Base-by-base conservation (phyloP, 1,284 basidiomycete species). In the Cryptococcus floricola region DNA sequence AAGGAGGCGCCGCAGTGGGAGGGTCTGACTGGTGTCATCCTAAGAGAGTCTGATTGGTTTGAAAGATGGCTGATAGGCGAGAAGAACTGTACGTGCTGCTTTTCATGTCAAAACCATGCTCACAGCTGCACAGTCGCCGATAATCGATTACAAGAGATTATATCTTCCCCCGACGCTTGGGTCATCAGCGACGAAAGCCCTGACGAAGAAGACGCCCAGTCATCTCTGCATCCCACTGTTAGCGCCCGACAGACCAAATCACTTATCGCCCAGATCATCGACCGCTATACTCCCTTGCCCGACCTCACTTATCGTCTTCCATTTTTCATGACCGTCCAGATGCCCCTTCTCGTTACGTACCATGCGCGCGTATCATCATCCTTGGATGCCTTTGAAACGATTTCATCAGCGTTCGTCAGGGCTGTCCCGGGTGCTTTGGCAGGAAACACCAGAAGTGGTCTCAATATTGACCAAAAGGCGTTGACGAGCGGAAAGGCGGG, bases 351-450 rank as follows among this genome's bases (percentile, higher is more conserved):
- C 7, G 83, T 87, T 52, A 78, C 82, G 1, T 98, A 96, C 70
- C 82, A 85, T 56, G 77, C 81, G 9, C 85, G 93, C 14, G 86
- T 98, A 68, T 81, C 84, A 0, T 84, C 87, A 5, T 91, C 91
- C 3, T 78, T 98, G 10, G 92, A 97, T 65, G 93, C 93, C 0
- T 97, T 97, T 66, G 95, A 98, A 74, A 87, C 86, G 0, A 79
- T 96, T 4, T 90, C 91, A 1, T 90, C 88, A 18, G 84, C 87
- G 0, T 86, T 98, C 64, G 84, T 93, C 31, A 86, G 92, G 5
- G 88, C 88, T 3, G 91, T 98, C 6, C 93, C 95, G 0, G 95
- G 94, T 5, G 90, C 89, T 5, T 80, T 94, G 37, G 64, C 77
- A 10, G 70, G 77, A 14, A 74, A 74, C 47, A 80, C 85, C 47